Conservation (phyloP, 441 rosid genomes). For the Croton setiger region DNA sequence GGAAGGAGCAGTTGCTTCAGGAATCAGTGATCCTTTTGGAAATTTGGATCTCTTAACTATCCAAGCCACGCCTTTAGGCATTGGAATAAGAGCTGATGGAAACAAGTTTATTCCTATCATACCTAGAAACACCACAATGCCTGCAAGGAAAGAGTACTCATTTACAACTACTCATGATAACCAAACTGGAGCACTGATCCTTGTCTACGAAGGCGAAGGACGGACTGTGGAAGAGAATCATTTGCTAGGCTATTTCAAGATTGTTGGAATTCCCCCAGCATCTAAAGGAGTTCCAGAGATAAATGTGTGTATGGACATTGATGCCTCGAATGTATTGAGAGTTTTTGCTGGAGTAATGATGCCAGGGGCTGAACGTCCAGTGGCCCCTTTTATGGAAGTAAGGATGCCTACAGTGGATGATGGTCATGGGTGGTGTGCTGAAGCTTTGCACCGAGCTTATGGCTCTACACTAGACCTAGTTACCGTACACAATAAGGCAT, state of each 20-base stretch:
- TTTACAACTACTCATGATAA: slow-evolving; percentile 66
- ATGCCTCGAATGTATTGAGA: slow-evolving; percentile 60
- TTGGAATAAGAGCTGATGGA: slow-evolving; percentile 68
- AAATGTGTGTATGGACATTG: slow-evolving; percentile 76
- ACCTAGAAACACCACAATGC: slow-evolving; percentile 64
- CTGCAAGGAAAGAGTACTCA: slow-evolving; percentile 56
- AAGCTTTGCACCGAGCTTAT: slow-evolving; percentile 50
- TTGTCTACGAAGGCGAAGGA: slow-evolving; percentile 84
- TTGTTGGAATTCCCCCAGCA: slow-evolving; percentile 63
- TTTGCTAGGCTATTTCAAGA: slow-evolving; percentile 81
- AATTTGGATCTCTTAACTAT: slow-evolving; percentile 73
- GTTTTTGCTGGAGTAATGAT: slow-evolving; percentile 61
- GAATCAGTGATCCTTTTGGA: slow-evolving; percentile 73
- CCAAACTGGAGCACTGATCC: slow-evolving; percentile 67
- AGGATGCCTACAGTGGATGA: slow-evolving; percentile 90
- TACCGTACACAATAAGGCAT: slow-evolving; percentile 50
- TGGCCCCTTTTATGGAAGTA: slow-evolving; percentile 66
- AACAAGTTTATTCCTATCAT: slow-evolving; percentile 57
- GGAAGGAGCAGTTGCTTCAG: slow-evolving; percentile 91
- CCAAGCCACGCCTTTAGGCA: slow-evolving; percentile 62
- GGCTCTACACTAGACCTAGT: slow-evolving; percentile 58
- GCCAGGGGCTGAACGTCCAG: slow-evolving; percentile 55
- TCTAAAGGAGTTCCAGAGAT: slow-evolving; percentile 78
- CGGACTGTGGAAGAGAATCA: slow-evolving; percentile 60
- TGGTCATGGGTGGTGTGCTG: slow-evolving; percentile 86